These are phyloP conservation scores for Ambrosia hybrid DNA, from an alignment of 140 eudicot genomes.

Conservation along the genomic window DNA sequence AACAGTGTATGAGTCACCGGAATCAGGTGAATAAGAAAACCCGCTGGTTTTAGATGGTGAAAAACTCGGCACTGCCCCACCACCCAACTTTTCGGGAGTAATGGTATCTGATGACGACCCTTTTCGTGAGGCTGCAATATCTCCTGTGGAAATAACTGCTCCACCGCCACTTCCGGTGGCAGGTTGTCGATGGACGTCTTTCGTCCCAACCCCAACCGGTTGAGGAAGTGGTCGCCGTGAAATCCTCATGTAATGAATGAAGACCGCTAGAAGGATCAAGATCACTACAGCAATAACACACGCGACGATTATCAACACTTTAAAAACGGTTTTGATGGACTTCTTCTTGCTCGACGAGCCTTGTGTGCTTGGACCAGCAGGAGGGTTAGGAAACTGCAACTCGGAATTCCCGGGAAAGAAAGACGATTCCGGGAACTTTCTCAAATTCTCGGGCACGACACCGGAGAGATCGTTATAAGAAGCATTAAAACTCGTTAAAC, in stretches of 20 bases:
- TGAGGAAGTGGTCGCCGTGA: conserved; percentile 58
- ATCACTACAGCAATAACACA: conserved; percentile 68
- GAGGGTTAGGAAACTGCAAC: conserved; percentile 77
- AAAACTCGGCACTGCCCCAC: conserved; percentile 58
- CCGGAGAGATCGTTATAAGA: conserved; percentile 87
- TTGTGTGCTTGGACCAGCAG: conserved; percentile 49
- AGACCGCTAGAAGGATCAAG: conserved; percentile 67
- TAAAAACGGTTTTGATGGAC: conserved; percentile 56
- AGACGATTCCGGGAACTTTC: conserved; percentile 76
- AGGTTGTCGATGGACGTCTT: conserved; percentile 47
- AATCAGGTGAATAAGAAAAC: conserved; percentile 92
- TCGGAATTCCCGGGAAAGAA: conserved; percentile 91
- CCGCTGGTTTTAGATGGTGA: conserved; percentile 90
- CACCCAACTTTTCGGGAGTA: conserved; percentile 63
- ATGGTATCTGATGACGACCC: conserved; percentile 76
- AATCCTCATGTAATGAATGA: conserved; percentile 57
- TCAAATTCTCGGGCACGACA: conserved; percentile 84
- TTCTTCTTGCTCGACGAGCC: conserved; percentile 45
- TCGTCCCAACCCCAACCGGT: conserved; percentile 40
- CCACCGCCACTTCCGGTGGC: conserved; percentile 49
- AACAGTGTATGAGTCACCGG: conserved; percentile 83
- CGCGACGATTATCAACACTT: conserved; percentile 63
- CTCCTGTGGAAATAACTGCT: conserved; percentile 66
- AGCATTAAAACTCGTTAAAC: conserved; percentile 65
- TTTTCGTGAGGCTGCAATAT: conserved; percentile 58